These are phyloP conservation scores for Triangularia verruculosa DNA, from an alignment of 2,329 filamentous ascomycete genomes.

Conservation along the genomic window DNA sequence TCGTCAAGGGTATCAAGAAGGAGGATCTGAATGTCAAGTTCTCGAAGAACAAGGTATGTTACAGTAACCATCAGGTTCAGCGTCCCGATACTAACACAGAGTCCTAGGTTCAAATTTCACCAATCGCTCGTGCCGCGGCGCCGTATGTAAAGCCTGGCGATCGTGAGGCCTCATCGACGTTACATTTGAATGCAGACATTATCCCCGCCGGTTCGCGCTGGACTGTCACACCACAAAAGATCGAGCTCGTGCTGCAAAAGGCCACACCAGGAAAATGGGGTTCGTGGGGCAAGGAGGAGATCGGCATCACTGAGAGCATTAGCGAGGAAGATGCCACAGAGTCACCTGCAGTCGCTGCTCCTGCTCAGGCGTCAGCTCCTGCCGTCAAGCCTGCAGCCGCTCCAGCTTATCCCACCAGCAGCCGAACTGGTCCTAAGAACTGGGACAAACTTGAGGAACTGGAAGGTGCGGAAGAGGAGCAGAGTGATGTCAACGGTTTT, in stretches of 20 bases:
- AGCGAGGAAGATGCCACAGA: not conserved
- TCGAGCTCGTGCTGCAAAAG: slow-evolving; percentile 35
- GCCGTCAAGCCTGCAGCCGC: slow-evolving; percentile 7
- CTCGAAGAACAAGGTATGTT: slow-evolving; percentile 20
- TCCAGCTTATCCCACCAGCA: slow-evolving; percentile 81
- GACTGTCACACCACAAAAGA: slow-evolving; percentile 33
- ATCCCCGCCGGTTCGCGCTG: slow-evolving; percentile 24
- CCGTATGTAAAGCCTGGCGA: slow-evolving; percentile 27
- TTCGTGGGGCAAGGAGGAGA: slow-evolving; percentile 31
- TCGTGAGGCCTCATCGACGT: slow-evolving; percentile 25
- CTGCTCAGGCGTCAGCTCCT: not conserved
- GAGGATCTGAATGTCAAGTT: slow-evolving; percentile 27
- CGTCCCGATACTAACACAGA: slow-evolving; percentile 11
- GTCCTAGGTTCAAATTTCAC: slow-evolving; percentile 22
- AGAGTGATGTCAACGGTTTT: slow-evolving; percentile 70
- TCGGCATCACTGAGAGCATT: slow-evolving; percentile 8
- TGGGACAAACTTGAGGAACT: slow-evolving; percentile 77
- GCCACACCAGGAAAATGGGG: slow-evolving; percentile 33
- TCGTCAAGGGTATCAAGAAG: slow-evolving; percentile 39
- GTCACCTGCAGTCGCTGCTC: not conserved
- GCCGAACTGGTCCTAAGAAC: slow-evolving; percentile 77
- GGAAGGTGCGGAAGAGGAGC: slow-evolving; percentile 57
- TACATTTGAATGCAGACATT: slow-evolving; percentile 29
- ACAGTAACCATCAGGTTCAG: not conserved
- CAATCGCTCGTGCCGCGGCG: slow-evolving; percentile 26